Evolutionary conservation across 176 grass and related monocot species (phyloP).

Genomic region (Rhipidocladum racemiflorum): DNA sequence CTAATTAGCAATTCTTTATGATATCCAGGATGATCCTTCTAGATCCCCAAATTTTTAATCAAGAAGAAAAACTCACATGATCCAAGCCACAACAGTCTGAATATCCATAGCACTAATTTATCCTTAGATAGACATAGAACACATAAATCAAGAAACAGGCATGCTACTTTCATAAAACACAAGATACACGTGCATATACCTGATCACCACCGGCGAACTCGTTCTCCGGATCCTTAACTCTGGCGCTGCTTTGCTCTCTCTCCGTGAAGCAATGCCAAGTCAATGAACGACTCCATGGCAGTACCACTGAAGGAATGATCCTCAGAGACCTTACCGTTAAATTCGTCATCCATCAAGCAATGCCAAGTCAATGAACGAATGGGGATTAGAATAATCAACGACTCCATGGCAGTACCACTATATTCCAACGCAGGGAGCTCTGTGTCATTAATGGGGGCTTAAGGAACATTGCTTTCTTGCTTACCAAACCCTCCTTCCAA

Average conservation of each 20-base stretch:
- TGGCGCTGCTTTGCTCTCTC: too few relatives aligned
- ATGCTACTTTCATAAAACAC: neutral
- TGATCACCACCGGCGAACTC: conserved; percentile 9
- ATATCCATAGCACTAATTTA: neutral
- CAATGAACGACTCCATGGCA: too few relatives aligned
- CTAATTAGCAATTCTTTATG: neutral
- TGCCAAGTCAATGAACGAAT: conserved; percentile 1
- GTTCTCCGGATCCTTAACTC: conserved; percentile 20
- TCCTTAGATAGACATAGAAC: neutral
- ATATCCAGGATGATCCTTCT: neutral
- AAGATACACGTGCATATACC: conserved; percentile 14
- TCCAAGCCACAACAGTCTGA: neutral
- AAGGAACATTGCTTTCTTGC: neutral
- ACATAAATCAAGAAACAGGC: neutral
- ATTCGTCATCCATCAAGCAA: too few relatives aligned
- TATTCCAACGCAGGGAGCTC: neutral
- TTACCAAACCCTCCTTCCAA: conserved; percentile 11
- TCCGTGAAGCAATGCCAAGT: too few relatives aligned
- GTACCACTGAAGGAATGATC: too few relatives aligned
- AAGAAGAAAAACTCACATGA: neutral
- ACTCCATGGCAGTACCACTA: neutral
- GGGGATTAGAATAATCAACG: conserved; percentile 1
- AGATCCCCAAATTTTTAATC: neutral
- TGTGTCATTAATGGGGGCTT: neutral
- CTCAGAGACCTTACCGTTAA: too few relatives aligned